Base-by-base conservation (phyloP, 495 filamentous ascomycete genomes). In the Annulohypoxylon stygium region DNA sequence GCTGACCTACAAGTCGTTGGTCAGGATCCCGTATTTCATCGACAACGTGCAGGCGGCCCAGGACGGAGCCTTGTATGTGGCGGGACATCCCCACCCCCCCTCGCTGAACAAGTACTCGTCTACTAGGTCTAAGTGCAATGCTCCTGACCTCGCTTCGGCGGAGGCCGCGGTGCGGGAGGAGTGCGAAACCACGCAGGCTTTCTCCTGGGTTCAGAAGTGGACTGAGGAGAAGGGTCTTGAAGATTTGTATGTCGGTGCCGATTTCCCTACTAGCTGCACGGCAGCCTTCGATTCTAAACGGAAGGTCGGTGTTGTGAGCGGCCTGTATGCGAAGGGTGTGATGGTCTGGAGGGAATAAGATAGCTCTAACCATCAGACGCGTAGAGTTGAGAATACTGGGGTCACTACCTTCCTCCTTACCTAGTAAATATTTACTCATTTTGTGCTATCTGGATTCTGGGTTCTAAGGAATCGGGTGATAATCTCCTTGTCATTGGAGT, bases 281-380 rank as follows among this genome's bases (percentile, higher is more conserved):
- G 81, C 78, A 0, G 78, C 77, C 23, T 79, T 80, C 57, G 84
- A 86, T 71, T 70, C 72, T 4, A 67, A 59, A 5, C 75, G 81
- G 65, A 79, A 78, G 26, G 63, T 85, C 2, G 83, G 82, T 6
- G 71, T 86, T 6, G 70, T 83, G 5, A 74, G 73, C 7, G 83
- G 83, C 16, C 58, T 86, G 37, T 86, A 85, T 62, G 82, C 81
- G 14, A 78, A 75, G 61, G 84, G 84, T 10, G 66, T 86, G 26
- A 51, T 84, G 62, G 79, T 83, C 0, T 85, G 83, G 79, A 79
- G 61, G 54, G 81, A 81, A 51, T 83, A 45, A 64, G 59, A 7
- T 30, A 25, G 9, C 23, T 7, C 41, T 45, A 16, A n/a, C 4
- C 16, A 7, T 45, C 16, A n/a, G 41, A 3, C 14, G n/a, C 14